These are phyloP conservation scores for Fusarium neocosmosporiellum DNA, from an alignment of 2,329 filamentous ascomycete genomes.

Conservation along the genomic window DNA sequence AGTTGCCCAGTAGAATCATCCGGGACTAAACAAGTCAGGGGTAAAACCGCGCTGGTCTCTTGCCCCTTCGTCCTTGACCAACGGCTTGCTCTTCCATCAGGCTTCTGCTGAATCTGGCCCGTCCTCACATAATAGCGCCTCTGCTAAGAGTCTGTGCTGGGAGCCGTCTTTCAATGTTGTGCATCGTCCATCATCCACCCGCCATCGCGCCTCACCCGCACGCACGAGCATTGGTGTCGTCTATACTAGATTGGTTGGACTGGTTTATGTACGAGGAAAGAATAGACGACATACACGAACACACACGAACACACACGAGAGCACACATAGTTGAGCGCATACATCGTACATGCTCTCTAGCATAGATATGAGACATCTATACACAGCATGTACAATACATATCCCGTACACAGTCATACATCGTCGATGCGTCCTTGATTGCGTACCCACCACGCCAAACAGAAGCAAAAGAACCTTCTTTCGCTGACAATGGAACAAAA, in stretches of 20 bases:
- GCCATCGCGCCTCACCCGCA: conserved; percentile 37
- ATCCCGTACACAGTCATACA: neutral
- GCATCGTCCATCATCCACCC: conserved; percentile 21
- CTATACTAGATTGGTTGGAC: neutral
- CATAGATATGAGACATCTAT: neutral
- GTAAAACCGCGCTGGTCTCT: conserved; percentile 13
- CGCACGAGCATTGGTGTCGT: conserved; percentile 22
- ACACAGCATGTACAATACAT: neutral
- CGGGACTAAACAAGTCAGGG: conserved; percentile 35
- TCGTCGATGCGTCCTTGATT: conserved; percentile 30
- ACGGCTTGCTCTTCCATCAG: conserved; percentile 27
- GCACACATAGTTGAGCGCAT: too few species aligned
- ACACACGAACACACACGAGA: neutral
- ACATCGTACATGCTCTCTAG: neutral
- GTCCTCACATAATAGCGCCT: conserved; percentile 18
- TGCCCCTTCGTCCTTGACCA: conserved; percentile 7
- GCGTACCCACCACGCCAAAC: conserved; percentile 26
- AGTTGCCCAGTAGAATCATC: conserved; percentile 26
- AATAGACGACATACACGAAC: neutral
- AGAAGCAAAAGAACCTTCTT: conserved; percentile 32
- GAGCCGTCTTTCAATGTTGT: conserved; percentile 30
- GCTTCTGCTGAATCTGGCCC: conserved; percentile 24
- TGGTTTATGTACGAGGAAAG: neutral
- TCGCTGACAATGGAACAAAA: conserved; percentile 28
- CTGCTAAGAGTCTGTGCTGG: conserved; percentile 34